Conservation (phyloP, 1,284 basidiomycete genomes). For the Salmacisia buchloeana region DNA sequence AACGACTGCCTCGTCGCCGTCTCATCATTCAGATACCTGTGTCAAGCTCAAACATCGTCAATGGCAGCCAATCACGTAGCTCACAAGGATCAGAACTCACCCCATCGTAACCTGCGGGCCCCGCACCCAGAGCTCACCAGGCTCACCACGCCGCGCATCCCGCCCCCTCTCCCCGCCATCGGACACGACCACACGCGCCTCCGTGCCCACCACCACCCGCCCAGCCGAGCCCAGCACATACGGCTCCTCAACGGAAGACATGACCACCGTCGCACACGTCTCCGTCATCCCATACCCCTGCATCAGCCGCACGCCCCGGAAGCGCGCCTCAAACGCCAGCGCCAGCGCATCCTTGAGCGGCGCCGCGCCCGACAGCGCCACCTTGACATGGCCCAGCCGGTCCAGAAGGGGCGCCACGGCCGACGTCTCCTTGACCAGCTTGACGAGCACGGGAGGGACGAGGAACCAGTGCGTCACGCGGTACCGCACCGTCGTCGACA, state of each 20-base stretch:
- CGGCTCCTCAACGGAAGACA: neutral
- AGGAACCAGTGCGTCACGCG: constrained; percentile 18
- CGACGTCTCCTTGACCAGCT: constrained; percentile 15
- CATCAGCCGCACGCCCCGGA: constrained; percentile 31
- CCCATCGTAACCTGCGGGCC: constrained; percentile 55
- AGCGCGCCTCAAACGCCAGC: constrained; percentile 23
- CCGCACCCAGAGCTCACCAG: constrained; percentile 55
- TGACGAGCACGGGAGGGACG: constrained; percentile 20
- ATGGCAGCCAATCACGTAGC: neutral
- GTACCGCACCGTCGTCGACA: constrained; percentile 30
- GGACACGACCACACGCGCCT: constrained; percentile 19
- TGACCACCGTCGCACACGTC: constrained; percentile 18
- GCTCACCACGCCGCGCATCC: constrained; percentile 43
- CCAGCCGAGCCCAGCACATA: constrained; percentile 8
- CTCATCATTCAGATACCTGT: constrained; percentile 51
- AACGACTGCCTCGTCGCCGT: constrained; percentile 39
- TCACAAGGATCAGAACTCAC: neutral
- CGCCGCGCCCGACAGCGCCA: constrained; percentile 37
- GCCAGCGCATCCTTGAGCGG: constrained; percentile 38
- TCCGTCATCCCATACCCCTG: constrained; percentile 40
- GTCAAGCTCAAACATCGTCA: neutral
- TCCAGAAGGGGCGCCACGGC: constrained; percentile 17
- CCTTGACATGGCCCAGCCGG: constrained; percentile 19
- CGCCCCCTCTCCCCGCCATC: constrained; percentile 37
- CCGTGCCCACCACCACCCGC: too few species aligned